Evolutionary conservation across 129 eudicot genomes (phyloP), one percentile per base, ranked within the genome.

Genomic region (Lactuca saligna): DNA sequence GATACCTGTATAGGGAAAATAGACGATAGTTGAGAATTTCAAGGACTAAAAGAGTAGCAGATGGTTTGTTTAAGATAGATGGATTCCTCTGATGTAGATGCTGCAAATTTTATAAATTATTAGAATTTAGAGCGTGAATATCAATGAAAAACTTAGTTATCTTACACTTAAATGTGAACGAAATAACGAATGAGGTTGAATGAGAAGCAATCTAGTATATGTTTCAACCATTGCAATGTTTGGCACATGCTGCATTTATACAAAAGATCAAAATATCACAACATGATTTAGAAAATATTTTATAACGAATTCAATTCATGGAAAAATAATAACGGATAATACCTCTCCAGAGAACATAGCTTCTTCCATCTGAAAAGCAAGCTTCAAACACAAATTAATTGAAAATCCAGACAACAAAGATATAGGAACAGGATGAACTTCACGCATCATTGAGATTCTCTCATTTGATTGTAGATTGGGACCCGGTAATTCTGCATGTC

Each of bases 181-280:
- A 69, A 89, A 93, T 73, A 93, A 63, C 8, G 98, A 79, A 82
- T 86, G 89, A 78, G 98, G 98, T 63, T 88, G 86, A 70, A 93
- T 77, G 62, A 93, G 97, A 68, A 93, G 84, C 83, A 93, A 74
- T 78, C 98, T 82, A 38, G 82, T 79, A 74, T 93, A 93, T 49
- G 98, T 93, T 81, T 93, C 98, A 41, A 93, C 95, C 98, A 89
- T 82, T 3, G 95, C 96, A 78, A 93, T 89, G 82, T 81, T 93
- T 46, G 98, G 95, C 54, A 84, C 91, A 49, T 79, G 92, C 98
- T 93, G 95, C 82, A 77, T 55, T 76, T 48, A 58, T 35, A 51
- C 14, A n/a, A 14, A 68, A 62, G n/a, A 57, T 17, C 25, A 66
- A 73, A 13, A 67, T 61, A 57, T 50, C 42, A 69, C 66, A 80